These are phyloP conservation scores for Discostella pseudostelligera DNA, from an alignment of 108 stramenopile species.

Conservation along the genomic window DNA sequence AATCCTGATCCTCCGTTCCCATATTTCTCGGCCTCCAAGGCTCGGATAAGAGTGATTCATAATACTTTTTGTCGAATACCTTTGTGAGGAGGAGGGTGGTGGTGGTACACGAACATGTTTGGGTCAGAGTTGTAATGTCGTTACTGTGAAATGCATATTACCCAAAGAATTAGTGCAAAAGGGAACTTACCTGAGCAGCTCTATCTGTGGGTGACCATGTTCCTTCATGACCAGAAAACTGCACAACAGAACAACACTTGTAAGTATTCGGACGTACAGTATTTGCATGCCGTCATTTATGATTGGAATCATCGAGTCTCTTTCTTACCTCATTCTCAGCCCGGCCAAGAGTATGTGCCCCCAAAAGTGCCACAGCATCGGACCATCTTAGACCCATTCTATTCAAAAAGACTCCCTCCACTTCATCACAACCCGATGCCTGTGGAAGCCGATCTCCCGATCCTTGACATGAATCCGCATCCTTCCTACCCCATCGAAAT, in stretches of 20 bases:
- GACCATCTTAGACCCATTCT: constrained; percentile 37
- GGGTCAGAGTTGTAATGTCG: no score
- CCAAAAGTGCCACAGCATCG: constrained; percentile 55
- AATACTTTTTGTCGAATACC: constrained; percentile 46
- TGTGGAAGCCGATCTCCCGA: constrained; percentile 30
- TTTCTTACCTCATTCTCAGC: constrained; percentile 20
- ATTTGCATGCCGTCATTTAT: no score
- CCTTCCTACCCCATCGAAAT: constrained; percentile 40
- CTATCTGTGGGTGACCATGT: constrained; percentile 20
- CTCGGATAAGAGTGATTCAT: constrained; percentile 25
- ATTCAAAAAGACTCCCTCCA: constrained; percentile 33
- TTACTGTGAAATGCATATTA: no score
- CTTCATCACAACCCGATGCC: constrained; percentile 26
- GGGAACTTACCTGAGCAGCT: constrained; percentile 12
- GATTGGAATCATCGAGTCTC: no score
- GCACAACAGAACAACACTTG: background rate
- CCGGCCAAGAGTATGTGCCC: constrained; percentile 44
- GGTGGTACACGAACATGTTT: no score
- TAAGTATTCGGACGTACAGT: background rate
- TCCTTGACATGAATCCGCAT: constrained; percentile 15
- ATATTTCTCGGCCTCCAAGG: constrained; percentile 31
- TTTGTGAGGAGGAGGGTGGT: constrained; percentile 10
- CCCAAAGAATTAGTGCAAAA: background rate
- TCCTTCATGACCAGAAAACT: constrained; percentile 48
- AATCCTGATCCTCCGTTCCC: constrained; percentile 26